Conservation (phyloP, 164 flowering plant genomes). For the Piper betle region DNA sequence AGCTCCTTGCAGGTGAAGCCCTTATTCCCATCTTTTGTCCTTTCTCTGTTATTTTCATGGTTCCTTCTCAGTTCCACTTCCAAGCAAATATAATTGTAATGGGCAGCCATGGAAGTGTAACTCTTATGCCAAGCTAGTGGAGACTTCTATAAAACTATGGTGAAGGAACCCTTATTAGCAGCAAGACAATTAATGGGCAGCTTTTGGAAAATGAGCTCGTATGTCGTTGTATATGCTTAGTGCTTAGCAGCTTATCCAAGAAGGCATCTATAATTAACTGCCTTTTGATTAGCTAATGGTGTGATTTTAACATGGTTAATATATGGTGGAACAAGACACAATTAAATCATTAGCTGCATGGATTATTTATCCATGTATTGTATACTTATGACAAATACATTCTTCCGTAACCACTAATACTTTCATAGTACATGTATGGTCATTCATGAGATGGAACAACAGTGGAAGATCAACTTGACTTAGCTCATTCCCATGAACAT, state of each 20-base stretch:
- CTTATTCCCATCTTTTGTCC: background rate
- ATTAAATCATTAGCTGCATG: background rate
- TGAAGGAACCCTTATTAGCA: background rate
- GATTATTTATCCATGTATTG: background rate
- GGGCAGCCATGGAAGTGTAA: background rate
- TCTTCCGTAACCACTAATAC: background rate
- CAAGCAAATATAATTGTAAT: background rate
- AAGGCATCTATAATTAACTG: no score
- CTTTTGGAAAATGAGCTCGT: background rate
- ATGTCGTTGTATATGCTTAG: background rate
- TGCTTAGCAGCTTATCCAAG: no score
- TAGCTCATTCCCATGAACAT: background rate
- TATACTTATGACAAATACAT: background rate
- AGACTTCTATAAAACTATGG: background rate
- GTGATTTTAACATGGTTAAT: no score
- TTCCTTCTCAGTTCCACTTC: background rate
- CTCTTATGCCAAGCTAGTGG: background rate
- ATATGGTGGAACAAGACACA: conserved; percentile 2
- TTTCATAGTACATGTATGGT: no score
- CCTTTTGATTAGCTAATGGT: no score
- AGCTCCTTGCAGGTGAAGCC: background rate
- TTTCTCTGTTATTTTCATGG: background rate
- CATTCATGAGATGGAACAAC: background rate
- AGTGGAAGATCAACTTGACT: background rate
- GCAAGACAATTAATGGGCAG: background rate